phyloP scores from a whole-genome alignment of 352 stramenopile species.

The Pythium rishiriense region DNA sequence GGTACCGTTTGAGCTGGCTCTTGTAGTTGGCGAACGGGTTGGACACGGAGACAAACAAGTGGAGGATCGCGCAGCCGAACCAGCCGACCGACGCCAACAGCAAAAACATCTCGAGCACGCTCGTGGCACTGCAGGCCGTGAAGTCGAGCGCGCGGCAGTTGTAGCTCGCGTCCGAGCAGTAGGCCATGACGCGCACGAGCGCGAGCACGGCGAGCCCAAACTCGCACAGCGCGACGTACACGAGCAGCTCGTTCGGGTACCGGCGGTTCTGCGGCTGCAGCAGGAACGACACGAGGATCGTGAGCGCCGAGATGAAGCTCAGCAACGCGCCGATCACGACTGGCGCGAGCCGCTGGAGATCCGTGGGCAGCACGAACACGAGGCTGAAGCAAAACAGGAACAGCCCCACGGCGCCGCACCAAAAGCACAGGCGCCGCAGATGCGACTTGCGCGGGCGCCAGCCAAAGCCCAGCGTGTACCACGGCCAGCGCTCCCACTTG shows the following conservation, averaged over 20 bases:
- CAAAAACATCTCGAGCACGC: slow-evolving; percentile 59
- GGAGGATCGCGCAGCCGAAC: slow-evolving; percentile 69
- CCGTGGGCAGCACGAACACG: slow-evolving; percentile 40
- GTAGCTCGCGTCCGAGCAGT: slow-evolving; percentile 37
- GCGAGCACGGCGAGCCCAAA: slow-evolving; percentile 50
- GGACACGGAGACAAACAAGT: slow-evolving; percentile 72
- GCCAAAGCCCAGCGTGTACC: slow-evolving; percentile 30
- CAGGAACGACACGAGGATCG: slow-evolving; percentile 59
- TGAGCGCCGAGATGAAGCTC: slow-evolving; percentile 49
- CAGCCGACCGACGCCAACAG: slow-evolving; percentile 60
- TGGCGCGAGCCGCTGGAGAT: slow-evolving; percentile 42
- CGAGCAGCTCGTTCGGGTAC: slow-evolving; percentile 66
- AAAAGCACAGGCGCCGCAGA: slow-evolving; percentile 33
- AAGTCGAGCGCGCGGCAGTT: slow-evolving; percentile 44
- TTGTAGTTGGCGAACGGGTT: slow-evolving; percentile 81
- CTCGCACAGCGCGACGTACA: slow-evolving; percentile 64
- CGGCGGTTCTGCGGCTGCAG: slow-evolving; percentile 34
- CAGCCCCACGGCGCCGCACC: slow-evolving; percentile 28
- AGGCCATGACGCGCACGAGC: slow-evolving; percentile 44
- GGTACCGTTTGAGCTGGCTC: slow-evolving; percentile 53
- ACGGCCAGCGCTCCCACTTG: slow-evolving; percentile 31
- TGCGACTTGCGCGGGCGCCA: slow-evolving; percentile 31
- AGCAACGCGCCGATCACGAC: slow-evolving; percentile 49
- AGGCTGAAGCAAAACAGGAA: slow-evolving; percentile 47
- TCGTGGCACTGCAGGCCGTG: slow-evolving; percentile 36